phyloP scores from a whole-genome alignment of 176 grass and related monocot species.

The Coix lacrymajobi region DNA sequence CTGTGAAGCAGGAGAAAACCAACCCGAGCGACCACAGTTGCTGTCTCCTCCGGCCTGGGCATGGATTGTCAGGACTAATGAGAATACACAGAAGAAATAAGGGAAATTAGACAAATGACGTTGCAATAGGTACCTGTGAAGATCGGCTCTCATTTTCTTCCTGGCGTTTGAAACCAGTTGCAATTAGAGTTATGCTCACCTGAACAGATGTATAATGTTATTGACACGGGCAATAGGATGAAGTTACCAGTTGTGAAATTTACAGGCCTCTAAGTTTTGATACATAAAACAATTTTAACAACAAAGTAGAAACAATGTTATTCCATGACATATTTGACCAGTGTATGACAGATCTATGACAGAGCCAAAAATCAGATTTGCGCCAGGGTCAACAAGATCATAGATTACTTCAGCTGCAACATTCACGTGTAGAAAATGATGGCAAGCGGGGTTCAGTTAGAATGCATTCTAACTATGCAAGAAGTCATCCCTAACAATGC shows the following conservation, averaged over 20 bases:
- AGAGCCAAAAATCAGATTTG: constrained; percentile 91
- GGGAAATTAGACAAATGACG: not conserved
- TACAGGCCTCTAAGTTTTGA: not conserved
- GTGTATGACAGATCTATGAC: constrained; percentile 76
- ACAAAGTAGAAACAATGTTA: too few species aligned
- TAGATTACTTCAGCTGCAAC: constrained; percentile 90
- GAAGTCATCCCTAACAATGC: not conserved
- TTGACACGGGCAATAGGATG: not conserved
- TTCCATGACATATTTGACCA: constrained; percentile 63
- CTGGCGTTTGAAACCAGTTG: constrained; percentile 81
- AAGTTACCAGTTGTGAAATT: not conserved
- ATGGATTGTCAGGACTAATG: not conserved
- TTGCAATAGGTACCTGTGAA: constrained; percentile 35
- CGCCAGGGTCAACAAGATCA: constrained; percentile 82
- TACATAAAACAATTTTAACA: not conserved
- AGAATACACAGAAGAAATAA: not conserved
- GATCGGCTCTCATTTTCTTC: constrained; percentile 46
- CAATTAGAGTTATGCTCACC: constrained; percentile 84
- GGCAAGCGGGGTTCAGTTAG: not conserved
- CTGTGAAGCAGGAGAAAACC: constrained; percentile 30
- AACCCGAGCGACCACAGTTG: constrained; percentile 13
- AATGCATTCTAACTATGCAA: not conserved
- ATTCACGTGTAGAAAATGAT: constrained; percentile 58
- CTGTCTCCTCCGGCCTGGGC: constrained; percentile 33
- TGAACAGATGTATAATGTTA: constrained; percentile 10